phyloP scores from a whole-genome alignment of 768 basidiomycete species.

The Amyloporia xantha region DNA sequence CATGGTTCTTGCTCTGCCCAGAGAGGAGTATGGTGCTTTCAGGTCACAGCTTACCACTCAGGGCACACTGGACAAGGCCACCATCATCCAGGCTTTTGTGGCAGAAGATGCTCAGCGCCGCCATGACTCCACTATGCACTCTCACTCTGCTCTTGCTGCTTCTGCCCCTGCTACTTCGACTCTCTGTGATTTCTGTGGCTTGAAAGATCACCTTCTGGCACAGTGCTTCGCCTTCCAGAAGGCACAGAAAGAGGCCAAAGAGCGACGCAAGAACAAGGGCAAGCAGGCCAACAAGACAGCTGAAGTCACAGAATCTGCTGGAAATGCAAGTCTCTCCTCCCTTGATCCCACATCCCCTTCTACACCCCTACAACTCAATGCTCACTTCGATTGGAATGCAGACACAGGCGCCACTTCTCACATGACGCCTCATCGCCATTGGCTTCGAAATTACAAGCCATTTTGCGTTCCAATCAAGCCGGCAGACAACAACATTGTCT shows the following conservation, averaged over 20 bases:
- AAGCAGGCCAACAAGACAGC: neutral
- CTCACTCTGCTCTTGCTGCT: neutral
- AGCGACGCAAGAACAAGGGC: neutral
- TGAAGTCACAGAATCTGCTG: neutral
- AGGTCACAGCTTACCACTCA: neutral
- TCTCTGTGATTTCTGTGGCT: neutral
- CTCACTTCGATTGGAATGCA: slow-evolving; percentile 17
- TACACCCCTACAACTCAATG: neutral
- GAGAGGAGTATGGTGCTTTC: neutral
- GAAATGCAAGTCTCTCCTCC: neutral
- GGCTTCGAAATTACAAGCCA: slow-evolving; percentile 13
- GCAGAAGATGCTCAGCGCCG: neutral
- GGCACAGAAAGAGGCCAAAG: neutral
- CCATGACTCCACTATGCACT: neutral
- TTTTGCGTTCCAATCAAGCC: neutral
- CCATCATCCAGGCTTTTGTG: neutral
- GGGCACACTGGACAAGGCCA: neutral
- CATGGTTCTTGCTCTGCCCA: neutral
- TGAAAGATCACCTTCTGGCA: neutral
- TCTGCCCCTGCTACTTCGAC: too few relatives aligned
- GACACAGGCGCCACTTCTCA: slow-evolving; percentile 29
- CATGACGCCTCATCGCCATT: slow-evolving; percentile 28
- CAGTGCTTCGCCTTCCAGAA: neutral
- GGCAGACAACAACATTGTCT: neutral
- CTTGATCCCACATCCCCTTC: neutral